These are phyloP conservation scores for Aspergillus sp. DNA, from an alignment of 2,329 filamentous ascomycete genomes.

Conservation along the genomic window DNA sequence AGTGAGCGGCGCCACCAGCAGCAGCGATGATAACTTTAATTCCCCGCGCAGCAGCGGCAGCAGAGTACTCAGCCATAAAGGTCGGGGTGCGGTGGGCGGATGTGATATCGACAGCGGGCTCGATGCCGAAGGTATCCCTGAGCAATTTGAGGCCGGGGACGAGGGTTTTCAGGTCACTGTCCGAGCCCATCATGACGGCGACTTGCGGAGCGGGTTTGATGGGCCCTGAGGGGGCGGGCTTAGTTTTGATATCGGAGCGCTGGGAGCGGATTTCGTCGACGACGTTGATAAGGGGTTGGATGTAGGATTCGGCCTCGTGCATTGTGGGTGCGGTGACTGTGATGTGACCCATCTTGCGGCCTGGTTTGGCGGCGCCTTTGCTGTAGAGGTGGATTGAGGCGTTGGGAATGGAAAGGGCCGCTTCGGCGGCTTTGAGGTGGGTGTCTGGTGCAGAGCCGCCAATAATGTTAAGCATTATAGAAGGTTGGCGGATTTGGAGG, in stretches of 20 bases:
- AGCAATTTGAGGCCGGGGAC: constrained; percentile 47
- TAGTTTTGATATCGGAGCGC: constrained; percentile 41
- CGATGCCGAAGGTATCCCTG: constrained; percentile 43
- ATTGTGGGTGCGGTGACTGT: constrained; percentile 73
- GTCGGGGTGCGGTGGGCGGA: constrained; percentile 67
- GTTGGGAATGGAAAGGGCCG: constrained; percentile 58
- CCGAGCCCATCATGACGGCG: constrained; percentile 51
- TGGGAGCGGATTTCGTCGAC: constrained; percentile 72
- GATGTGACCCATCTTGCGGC: constrained; percentile 93
- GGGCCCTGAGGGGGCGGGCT: constrained; percentile 30
- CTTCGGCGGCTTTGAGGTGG: constrained; percentile 60
- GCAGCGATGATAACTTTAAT: constrained; percentile 75
- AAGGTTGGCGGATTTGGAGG: constrained; percentile 47
- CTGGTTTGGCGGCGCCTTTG: constrained; percentile 78
- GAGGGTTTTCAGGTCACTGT: constrained; percentile 47
- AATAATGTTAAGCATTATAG: constrained; percentile 58
- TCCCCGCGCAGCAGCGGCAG: constrained; percentile 62
- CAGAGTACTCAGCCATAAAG: constrained; percentile 68
- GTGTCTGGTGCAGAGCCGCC: constrained; percentile 59
- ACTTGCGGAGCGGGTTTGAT: constrained; percentile 39
- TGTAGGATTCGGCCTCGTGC: constrained; percentile 64
- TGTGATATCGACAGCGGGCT: constrained; percentile 48
- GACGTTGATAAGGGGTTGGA: constrained; percentile 73
- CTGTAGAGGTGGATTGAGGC: constrained; percentile 83
- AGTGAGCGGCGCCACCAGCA: constrained; percentile 70